phyloP scores from a whole-genome alignment of 306 rosid genomes.

The Casuarina cunninghamiana region DNA sequence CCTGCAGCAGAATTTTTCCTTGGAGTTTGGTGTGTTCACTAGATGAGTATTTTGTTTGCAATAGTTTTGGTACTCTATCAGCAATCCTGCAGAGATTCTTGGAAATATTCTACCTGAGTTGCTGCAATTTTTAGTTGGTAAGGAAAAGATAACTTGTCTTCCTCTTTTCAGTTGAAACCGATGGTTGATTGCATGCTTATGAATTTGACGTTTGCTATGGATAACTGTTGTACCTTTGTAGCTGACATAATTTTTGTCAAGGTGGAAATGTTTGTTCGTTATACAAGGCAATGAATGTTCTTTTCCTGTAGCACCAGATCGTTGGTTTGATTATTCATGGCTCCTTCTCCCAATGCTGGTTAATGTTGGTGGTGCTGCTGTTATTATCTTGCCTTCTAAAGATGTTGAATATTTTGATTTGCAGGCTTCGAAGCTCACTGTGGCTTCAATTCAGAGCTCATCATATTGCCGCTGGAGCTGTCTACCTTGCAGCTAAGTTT shows the following conservation, averaged over 20 bases:
- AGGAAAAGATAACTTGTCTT: conserved; percentile 57
- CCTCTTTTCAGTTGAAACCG: conserved; percentile 52
- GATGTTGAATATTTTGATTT: conserved; percentile 28
- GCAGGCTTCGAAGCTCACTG: conserved; percentile 94
- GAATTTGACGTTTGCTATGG: conserved; percentile 30
- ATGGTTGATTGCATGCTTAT: conserved; percentile 42
- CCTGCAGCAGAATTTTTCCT: conserved; percentile 70
- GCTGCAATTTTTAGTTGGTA: conserved; percentile 98
- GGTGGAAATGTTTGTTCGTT: conserved; percentile 59
- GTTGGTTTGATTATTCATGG: conserved; percentile 60
- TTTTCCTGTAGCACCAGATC: conserved; percentile 57
- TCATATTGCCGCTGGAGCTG: conserved; percentile 98
- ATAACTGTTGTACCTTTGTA: conserved; percentile 31
- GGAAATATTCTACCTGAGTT: conserved; percentile 96
- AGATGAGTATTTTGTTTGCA: conserved; percentile 61
- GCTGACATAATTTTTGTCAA: conserved; percentile 49
- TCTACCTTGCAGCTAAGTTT: conserved; percentile 83
- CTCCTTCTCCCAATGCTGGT: conserved; percentile 32
- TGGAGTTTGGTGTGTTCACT: conserved; percentile 77
- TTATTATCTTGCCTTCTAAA: conserved; percentile 7
- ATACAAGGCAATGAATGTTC: conserved; percentile 44
- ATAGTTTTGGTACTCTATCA: conserved; percentile 87
- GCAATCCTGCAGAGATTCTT: conserved; percentile 90
- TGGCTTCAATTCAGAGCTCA: conserved; percentile 98
- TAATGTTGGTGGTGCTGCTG: conserved; percentile 21